Base-by-base conservation (phyloP, 495 filamentous ascomycete species). In the Lasiosphaeria ovina region DNA sequence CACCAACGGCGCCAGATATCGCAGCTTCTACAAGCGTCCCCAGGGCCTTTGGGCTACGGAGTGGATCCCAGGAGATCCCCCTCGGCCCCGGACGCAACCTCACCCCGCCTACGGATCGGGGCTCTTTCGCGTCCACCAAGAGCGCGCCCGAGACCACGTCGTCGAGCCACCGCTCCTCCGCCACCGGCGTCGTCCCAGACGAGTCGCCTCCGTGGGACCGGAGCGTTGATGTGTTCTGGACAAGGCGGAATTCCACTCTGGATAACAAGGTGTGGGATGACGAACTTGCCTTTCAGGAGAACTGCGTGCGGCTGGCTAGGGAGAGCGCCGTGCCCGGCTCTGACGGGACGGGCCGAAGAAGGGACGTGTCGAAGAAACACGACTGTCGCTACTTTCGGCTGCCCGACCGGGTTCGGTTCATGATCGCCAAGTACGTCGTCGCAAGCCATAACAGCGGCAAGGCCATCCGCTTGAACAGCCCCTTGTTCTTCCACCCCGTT, bases 141-240 rank as follows among this genome's bases (percentile, higher is more conserved):
- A 47, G 44, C 44, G 6, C 44, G 5, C 24, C 24, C 24, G 24
- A 17, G 8, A 47, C 48, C 52, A 6, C 16, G 7, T 24, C 24
- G 35, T 38, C 32, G 40, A 50, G 8, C 33, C 45, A 14, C 11
- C 34, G 34, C 49, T 47, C 35, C 49, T 38, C n/a, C 4, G 5
- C 44, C 11, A 51, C 5, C 55, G 17, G 16, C 35, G 45, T 12
- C 1, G 36, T 32, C 36, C 36, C 52, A 6, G 51, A 40, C 6
- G 53, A 58, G 33, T 61, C 40, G 0, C 67, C 67, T 0, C 63
- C 69, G 1, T 74, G 71, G 69, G 69, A 74, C 51, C 69, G 71
- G 7, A 69, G 55, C 8, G 64, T 70, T 32, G 69, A 74, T 17
- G 49, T 70, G 0, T 35, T 65, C 48, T 72, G 64, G 64, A 62